These are phyloP conservation scores for Diutina sp. DNA, from an alignment of 1,139 yeast species.

Conservation along the genomic window DNA sequence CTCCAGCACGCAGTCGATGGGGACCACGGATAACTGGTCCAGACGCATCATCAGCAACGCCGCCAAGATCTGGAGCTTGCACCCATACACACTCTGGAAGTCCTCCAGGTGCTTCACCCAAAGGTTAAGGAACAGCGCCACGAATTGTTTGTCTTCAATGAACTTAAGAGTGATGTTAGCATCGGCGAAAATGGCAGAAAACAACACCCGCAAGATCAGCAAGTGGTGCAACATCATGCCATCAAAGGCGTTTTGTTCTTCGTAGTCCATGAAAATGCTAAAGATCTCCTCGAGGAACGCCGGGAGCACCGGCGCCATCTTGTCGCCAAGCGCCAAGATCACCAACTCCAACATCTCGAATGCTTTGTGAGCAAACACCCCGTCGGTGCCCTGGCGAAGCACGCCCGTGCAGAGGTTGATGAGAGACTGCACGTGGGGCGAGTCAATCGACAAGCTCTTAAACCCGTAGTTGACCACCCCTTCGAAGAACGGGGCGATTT, in stretches of 20 bases:
- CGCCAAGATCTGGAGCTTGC: slow-evolving; percentile 39
- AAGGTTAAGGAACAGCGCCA: slow-evolving; percentile 26
- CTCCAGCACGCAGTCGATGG: slow-evolving; percentile 26
- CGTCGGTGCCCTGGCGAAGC: slow-evolving; percentile 24
- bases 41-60: slow-evolving; percentile 20
- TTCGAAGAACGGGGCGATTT: slow-evolving; percentile 37
- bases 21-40: slow-evolving; percentile 13
- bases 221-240: slow-evolving; percentile 36
- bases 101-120: slow-evolving; percentile 37
- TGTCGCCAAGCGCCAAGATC: slow-evolving; percentile 22
- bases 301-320: slow-evolving; percentile 21
- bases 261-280: slow-evolving; percentile 21
- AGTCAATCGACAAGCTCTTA: slow-evolving; percentile 19
- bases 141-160: slow-evolving; percentile 24
- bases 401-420: slow-evolving; percentile 25
- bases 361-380: slow-evolving; percentile 27
- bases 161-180: slow-evolving; percentile 25
- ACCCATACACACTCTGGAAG: slow-evolving; percentile 43
- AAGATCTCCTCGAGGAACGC: slow-evolving; percentile 25
- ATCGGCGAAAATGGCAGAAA: slow-evolving; percentile 27
- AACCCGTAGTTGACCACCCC: slow-evolving; percentile 36
- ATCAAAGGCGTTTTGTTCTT: slow-evolving; percentile 29
- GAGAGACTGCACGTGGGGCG: slow-evolving; percentile 26
- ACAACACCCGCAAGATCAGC: slow-evolving; percentile 30
- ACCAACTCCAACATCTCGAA: slow-evolving; percentile 30